A percentile compares a stretch with the other conserved stretches of the same genome.
These are phyloP conservation scores for Vanilla planifolia DNA, from an alignment of 106 monocot genomes.

Conservation along the genomic window DNA sequence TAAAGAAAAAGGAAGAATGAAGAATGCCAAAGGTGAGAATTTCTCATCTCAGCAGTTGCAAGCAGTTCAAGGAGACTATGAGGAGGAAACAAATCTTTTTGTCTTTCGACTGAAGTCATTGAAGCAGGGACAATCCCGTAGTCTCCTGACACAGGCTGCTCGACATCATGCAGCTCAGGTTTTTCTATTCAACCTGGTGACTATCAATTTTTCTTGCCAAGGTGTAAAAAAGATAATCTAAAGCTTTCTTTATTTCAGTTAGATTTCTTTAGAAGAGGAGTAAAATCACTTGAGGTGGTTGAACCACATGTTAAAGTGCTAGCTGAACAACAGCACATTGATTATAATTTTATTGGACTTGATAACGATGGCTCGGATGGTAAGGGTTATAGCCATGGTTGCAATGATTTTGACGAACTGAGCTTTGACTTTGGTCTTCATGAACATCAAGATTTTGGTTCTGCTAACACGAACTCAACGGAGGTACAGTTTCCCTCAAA, in stretches of 20 bases:
- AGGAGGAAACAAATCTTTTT: conserved; percentile 81
- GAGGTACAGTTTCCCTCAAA: conserved; percentile 21
- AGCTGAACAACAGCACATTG: conserved; percentile 52
- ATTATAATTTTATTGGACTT: conserved; percentile 50
- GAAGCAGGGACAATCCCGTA: conserved; percentile 89
- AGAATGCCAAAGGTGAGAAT: conserved; percentile 42
- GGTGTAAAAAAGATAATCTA: conserved; percentile 6
- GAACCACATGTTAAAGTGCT: conserved; percentile 49
- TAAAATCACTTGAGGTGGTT: conserved; percentile 42
- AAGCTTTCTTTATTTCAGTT: conserved; percentile 23
- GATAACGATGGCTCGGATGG: conserved; percentile 31
- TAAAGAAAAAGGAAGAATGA: conserved; percentile 60
- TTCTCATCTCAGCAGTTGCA: conserved; percentile 60
- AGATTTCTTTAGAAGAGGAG: conserved; percentile 77
- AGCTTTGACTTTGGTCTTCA: conserved; percentile 61
- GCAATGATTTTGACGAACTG: conserved; percentile 36
- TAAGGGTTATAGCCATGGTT: conserved; percentile 23
- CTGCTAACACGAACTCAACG: conserved; percentile 36
- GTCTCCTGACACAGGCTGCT: conserved; percentile 86
- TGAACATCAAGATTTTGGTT: conserved; percentile 28
- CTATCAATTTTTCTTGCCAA: conserved; percentile 1
- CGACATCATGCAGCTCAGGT: conserved; percentile 98
- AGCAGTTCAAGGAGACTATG: conserved; percentile 71
- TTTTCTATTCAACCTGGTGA: conserved; percentile 4
- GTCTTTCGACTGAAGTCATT: conserved; percentile 89